phyloP scores from a whole-genome alignment of 129 eudicot species.

The carrot (Daucus carota) region DH1_v3.0 NC_030387.2:9488001-9488500 shows the following conservation, averaged over 20 bases:
- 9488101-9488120: neutral
- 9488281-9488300: constrained; percentile 98
- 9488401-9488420: neutral
- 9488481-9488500: neutral
- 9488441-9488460: neutral
- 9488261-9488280: constrained; percentile 75
- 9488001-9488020: constrained; percentile 94
- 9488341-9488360: neutral
- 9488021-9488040: constrained; percentile 13
- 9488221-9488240: constrained; percentile 89
- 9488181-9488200: neutral
- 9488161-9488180: neutral
- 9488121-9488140: neutral
- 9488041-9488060: neutral
- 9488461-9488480: neutral
- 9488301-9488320: constrained; percentile 82
- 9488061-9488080: neutral
- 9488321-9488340: neutral
- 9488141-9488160: neutral
- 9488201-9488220: constrained; percentile 74
- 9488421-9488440: neutral
- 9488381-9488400: neutral
- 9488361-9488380: no score
- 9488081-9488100: neutral
- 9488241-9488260: constrained; percentile 79